These are phyloP conservation scores for Plasmodium relictum DNA, from an alignment of 169 alveolate species.

Conservation along the genomic window DNA sequence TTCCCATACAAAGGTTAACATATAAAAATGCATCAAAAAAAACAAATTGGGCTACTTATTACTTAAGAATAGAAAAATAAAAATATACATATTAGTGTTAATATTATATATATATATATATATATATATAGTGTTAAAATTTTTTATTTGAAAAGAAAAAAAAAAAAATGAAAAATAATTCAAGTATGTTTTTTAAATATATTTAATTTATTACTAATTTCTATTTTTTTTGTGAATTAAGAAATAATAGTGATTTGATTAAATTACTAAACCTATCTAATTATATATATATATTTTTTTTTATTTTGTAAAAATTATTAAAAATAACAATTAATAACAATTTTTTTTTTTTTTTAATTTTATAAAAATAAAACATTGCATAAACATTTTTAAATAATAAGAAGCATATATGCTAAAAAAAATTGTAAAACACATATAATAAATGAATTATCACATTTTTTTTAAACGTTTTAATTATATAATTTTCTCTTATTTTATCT, in stretches of 20 bases:
- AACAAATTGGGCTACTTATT: conserved; percentile 70
- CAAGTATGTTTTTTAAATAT: background rate
- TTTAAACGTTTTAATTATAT: background rate
- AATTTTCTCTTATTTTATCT: background rate
- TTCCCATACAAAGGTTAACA: conserved; percentile 78
- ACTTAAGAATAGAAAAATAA: conserved; percentile 42
- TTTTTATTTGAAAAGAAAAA: no score
- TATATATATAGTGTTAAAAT: background rate
- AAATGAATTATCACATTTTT: background rate
- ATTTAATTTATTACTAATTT: no score
- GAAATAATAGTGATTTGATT: no score
- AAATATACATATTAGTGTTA: background rate
- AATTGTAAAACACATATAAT: background rate
- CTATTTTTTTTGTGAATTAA: no score
- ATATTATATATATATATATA: background rate
- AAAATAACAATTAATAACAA: no score
- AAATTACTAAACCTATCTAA: no score
- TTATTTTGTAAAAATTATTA: no score
- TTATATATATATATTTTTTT: no score
- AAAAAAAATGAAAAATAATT: background rate
- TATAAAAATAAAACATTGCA: no score
- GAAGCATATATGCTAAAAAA: no score
- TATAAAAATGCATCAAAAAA: conserved; percentile 51
- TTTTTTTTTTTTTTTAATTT: no score
- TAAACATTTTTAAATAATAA: no score